These are phyloP conservation scores for Auricularia sp. DNA, from an alignment of 768 basidiomycete species.

Conservation along the genomic window DNA sequence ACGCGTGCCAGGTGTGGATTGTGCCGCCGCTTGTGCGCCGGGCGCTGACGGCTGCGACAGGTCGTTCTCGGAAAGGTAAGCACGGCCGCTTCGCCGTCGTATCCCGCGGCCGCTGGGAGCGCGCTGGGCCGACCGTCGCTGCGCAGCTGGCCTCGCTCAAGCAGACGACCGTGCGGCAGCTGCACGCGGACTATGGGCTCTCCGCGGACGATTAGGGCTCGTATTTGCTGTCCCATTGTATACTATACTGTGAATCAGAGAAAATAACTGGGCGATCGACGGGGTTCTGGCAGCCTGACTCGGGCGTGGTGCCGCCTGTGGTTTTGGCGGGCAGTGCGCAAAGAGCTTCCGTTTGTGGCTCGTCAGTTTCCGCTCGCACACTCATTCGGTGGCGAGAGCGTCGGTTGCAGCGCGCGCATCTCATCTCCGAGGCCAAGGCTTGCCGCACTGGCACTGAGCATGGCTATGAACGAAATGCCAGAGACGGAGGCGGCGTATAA, in stretches of 20 bases:
- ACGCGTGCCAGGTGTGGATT: conserved; percentile 57
- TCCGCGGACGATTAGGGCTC: conserved; percentile 38
- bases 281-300: not conserved
- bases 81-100: not conserved
- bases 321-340: not conserved
- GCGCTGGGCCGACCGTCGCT: conserved; percentile 10
- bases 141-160: conserved; percentile 59
- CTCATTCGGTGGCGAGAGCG: not conserved
- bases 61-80: conserved; percentile 68
- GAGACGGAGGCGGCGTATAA: no score
- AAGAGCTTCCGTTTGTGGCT: not conserved
- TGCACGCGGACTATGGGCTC: conserved; percentile 64
- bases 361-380: not conserved
- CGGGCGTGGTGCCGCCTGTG: not conserved
- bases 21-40: not conserved
- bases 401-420: not conserved
- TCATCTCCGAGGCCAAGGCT: not conserved
- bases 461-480: no score
- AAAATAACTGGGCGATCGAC: not conserved
- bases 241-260: not conserved
- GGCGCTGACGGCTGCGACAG: conserved; percentile 24
- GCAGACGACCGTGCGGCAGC: conserved; percentile 59
- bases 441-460: no score
- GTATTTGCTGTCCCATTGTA: not conserved
- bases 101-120: conserved; percentile 2